phyloP scores from a whole-genome alignment of 352 stramenopile species.

The Globisporangium canariense region DNA sequence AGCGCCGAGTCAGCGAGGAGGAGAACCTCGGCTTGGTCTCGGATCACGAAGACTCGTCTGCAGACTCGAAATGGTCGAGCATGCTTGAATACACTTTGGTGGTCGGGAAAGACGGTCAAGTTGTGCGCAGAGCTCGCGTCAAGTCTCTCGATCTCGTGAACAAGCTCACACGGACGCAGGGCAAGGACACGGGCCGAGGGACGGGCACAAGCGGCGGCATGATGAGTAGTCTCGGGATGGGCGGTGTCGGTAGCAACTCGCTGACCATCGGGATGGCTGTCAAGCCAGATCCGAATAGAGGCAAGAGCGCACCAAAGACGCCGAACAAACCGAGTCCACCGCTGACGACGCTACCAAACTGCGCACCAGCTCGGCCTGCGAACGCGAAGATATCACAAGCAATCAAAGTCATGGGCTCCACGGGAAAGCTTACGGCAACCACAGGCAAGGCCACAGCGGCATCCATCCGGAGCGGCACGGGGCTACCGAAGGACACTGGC shows the following conservation, averaged over 20 bases:
- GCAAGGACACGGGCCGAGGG: constrained; percentile 52
- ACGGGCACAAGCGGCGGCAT: constrained; percentile 19
- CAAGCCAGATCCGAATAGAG: constrained; percentile 38
- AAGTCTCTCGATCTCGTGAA: constrained; percentile 82
- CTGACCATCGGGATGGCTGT: constrained; percentile 30
- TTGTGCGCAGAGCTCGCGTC: constrained; percentile 73
- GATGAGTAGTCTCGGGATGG: constrained; percentile 20
- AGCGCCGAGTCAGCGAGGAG: constrained; percentile 53
- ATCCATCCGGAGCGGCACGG: constrained; percentile 32
- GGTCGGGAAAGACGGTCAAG: constrained; percentile 79
- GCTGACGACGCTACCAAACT: constrained; percentile 72
- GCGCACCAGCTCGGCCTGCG: constrained; percentile 35
- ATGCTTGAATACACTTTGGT: constrained; percentile 87
- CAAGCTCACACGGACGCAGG: constrained; percentile 50
- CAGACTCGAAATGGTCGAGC: constrained; percentile 80
- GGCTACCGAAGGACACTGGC: constrained; percentile 40
- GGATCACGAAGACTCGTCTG: constrained; percentile 75
- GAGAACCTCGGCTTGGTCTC: constrained; percentile 54
- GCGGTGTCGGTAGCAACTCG: constrained; percentile 20
- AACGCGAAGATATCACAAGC: constrained; percentile 50
- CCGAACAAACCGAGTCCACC: constrained; percentile 43
- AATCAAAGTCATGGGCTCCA: constrained; percentile 49
- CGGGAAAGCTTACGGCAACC: constrained; percentile 39
- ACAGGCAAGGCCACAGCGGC: constrained; percentile 34
- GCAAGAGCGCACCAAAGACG: constrained; percentile 40